Percentiles rank a stretch among this genome's conserved stretches.
These are phyloP conservation scores for Porodaedalea pini DNA, from an alignment of 1,284 basidiomycete species.

Conservation along the genomic window DNA sequence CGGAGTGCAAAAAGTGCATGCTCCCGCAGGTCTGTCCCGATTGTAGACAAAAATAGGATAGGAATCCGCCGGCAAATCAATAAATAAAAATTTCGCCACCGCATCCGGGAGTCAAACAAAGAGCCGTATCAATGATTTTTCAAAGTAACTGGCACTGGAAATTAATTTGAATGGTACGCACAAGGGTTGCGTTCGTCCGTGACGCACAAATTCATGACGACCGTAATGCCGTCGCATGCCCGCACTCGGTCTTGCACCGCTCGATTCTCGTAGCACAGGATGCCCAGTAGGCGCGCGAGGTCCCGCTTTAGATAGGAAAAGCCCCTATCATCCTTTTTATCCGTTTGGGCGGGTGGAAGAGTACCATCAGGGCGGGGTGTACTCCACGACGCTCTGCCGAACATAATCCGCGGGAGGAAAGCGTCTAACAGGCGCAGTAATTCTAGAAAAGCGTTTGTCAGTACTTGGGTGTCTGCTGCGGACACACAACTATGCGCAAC, in stretches of 20 bases:
- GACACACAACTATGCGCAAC: too few relatives aligned
- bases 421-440: slow-evolving; percentile 64
- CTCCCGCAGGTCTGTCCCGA: slow-evolving; percentile 72
- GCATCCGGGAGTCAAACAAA: not conserved
- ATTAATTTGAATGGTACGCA: slow-evolving; percentile 39
- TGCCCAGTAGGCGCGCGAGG: slow-evolving; percentile 76
- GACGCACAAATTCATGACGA: slow-evolving; percentile 83
- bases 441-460: slow-evolving; percentile 40
- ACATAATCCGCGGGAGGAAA: slow-evolving; percentile 77
- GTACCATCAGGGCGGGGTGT: slow-evolving; percentile 26
- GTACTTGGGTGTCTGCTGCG: not conserved
- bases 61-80: not conserved
- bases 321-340: slow-evolving; percentile 43
- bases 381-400: slow-evolving; percentile 43
- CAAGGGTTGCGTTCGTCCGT: slow-evolving; percentile 89
- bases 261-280: slow-evolving; percentile 61
- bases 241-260: slow-evolving; percentile 72
- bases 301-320: slow-evolving; percentile 82
- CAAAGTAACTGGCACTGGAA: not conserved
- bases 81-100: not conserved
- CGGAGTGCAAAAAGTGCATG: slow-evolving; percentile 83
- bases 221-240: slow-evolving; percentile 65
- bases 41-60: not conserved
- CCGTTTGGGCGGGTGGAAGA: slow-evolving; percentile 21
- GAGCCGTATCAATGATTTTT: not conserved